Conservation (phyloP, 2,329 filamentous ascomycete genomes). For the Xylaria sp. region DNA sequence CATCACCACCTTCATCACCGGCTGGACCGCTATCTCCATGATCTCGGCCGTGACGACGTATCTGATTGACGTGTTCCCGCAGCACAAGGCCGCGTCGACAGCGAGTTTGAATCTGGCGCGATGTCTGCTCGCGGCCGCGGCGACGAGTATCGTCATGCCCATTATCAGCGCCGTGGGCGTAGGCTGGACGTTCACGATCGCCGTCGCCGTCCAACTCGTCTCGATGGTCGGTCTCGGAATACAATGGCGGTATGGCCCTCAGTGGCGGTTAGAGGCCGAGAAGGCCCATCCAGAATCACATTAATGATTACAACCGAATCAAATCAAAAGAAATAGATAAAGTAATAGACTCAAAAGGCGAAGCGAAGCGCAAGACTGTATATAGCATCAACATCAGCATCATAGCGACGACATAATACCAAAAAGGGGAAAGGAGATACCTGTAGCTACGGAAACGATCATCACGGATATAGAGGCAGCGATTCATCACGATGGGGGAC, state of each 20-base stretch:
- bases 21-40: slow-evolving; percentile 47
- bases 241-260: slow-evolving; percentile 38
- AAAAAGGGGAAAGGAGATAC: no score
- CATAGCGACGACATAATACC: no score
- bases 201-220: slow-evolving; percentile 38
- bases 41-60: slow-evolving; percentile 47
- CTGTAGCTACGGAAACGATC: no score
- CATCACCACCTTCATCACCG: slow-evolving; percentile 45
- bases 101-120: slow-evolving; percentile 49
- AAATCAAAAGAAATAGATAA: not conserved
- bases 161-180: slow-evolving; percentile 43
- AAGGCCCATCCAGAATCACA: not conserved
- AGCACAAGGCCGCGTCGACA: slow-evolving; percentile 45
- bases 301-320: not conserved
- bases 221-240: slow-evolving; percentile 41
- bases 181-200: slow-evolving; percentile 44
- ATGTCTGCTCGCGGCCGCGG: slow-evolving; percentile 47
- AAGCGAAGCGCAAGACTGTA: not conserved
- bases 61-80: slow-evolving; percentile 48
- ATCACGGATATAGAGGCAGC: no score
- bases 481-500: no score
- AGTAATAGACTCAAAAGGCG: not conserved
- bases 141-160: slow-evolving; percentile 45
- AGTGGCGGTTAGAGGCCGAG: slow-evolving; percentile 33
- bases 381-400: not conserved